phyloP scores from a whole-genome alignment of 2,329 filamentous ascomycete genomes.

The Emydomyces testavorans region DNA sequence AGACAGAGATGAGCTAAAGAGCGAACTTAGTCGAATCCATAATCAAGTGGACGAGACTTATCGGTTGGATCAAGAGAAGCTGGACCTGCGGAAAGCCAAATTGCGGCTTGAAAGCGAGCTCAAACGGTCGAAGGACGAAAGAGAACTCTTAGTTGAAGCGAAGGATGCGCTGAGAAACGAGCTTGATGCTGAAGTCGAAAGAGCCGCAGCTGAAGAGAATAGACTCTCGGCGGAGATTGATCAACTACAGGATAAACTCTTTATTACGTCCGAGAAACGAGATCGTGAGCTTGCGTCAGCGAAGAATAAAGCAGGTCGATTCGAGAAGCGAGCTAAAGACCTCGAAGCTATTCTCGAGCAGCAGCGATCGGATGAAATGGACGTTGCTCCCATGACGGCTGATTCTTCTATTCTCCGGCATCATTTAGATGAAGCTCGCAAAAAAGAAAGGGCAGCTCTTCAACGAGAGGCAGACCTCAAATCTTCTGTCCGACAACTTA shows the following conservation, averaged over 20 bases:
- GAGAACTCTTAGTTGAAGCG: slow-evolving; percentile 45
- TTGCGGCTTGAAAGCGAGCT: slow-evolving; percentile 57
- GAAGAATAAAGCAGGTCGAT: slow-evolving; percentile 51
- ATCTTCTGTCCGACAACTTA: slow-evolving; percentile 51
- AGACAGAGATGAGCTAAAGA: slow-evolving; percentile 56
- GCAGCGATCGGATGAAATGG: slow-evolving; percentile 34
- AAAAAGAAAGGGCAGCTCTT: slow-evolving; percentile 53
- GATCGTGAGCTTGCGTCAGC: slow-evolving; percentile 42
- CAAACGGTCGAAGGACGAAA: slow-evolving; percentile 54
- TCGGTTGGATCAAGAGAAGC: slow-evolving; percentile 55
- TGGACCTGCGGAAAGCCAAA: slow-evolving; percentile 57
- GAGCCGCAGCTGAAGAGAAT: slow-evolving; percentile 54
- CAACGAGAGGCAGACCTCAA: slow-evolving; percentile 56
- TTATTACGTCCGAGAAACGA: slow-evolving; percentile 28
- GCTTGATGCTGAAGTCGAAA: slow-evolving; percentile 54
- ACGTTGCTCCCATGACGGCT: slow-evolving; percentile 25
- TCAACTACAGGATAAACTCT: slow-evolving; percentile 43
- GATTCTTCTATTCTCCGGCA: slow-evolving; percentile 52
- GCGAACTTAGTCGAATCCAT: slow-evolving; percentile 45
- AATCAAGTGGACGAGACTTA: slow-evolving; percentile 48
- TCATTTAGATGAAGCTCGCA: slow-evolving; percentile 52
- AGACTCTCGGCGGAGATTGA: slow-evolving; percentile 42
- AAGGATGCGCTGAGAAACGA: slow-evolving; percentile 51
- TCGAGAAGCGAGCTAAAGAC: slow-evolving; percentile 47
- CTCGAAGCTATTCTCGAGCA: slow-evolving; percentile 45